These are phyloP conservation scores for Botryotinia globosa DNA, from an alignment of 2,329 filamentous ascomycete genomes.

Conservation along the genomic window DNA sequence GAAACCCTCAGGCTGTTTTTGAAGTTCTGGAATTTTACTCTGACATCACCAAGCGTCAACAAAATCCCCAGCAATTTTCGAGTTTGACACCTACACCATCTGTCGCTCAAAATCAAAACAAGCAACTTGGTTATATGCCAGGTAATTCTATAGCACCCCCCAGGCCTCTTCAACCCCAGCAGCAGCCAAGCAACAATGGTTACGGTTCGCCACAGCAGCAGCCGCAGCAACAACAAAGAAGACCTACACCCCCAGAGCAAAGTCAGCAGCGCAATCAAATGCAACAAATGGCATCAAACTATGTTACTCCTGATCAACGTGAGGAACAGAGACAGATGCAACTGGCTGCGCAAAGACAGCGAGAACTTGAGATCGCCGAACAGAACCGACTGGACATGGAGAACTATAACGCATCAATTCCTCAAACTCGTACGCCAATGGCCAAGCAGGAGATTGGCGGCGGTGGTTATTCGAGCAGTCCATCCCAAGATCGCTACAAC, in stretches of 20 bases:
- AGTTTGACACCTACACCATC: constrained; percentile 67
- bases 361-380: constrained; percentile 58
- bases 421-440: constrained; percentile 73
- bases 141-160: constrained; percentile 64
- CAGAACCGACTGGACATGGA: constrained; percentile 73
- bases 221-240: constrained; percentile 35
- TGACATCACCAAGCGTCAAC: constrained; percentile 72
- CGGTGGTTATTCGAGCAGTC: constrained; percentile 55
- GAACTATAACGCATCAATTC: constrained; percentile 85
- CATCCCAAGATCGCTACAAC: constrained; percentile 67
- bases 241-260: constrained; percentile 48
- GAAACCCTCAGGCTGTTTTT: constrained; percentile 83
- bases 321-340: constrained; percentile 62
- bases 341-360: constrained; percentile 54
- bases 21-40: constrained; percentile 85
- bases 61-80: constrained; percentile 67
- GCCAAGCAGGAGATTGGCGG: constrained; percentile 89
- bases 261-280: constrained; percentile 55
- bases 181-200: constrained; percentile 41
- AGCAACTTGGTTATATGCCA: constrained; percentile 57
- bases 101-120: constrained; percentile 52
- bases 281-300: constrained; percentile 55
- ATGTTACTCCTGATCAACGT: constrained; percentile 47
- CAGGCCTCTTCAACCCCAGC: constrained; percentile 55
- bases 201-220: constrained; percentile 37